phyloP scores from a whole-genome alignment of 2,329 filamentous ascomycete species.

The Cordyceps militaris region DNA sequence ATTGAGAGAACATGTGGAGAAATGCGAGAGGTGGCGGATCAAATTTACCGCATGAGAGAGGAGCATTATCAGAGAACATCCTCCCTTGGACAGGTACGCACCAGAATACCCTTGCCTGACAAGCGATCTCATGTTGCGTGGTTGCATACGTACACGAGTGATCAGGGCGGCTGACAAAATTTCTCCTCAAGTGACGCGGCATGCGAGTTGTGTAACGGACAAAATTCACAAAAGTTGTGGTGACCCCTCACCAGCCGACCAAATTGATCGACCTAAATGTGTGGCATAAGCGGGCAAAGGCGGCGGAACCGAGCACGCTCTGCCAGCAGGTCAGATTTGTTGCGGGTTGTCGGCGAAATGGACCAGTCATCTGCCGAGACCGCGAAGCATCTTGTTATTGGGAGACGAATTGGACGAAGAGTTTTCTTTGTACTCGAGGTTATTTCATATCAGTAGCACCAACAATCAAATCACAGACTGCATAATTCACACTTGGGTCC shows the following conservation, averaged over 20 bases:
- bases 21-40: slow-evolving; percentile 56
- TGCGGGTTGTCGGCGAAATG: slow-evolving; percentile 11
- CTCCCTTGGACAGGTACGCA: slow-evolving; percentile 27
- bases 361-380: slow-evolving; percentile 13
- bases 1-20: slow-evolving; percentile 66
- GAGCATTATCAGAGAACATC: slow-evolving; percentile 31
- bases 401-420: neutral
- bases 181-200: neutral
- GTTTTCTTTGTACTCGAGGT: neutral
- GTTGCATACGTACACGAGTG: neutral
- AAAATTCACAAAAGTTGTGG: slow-evolving; percentile 9
- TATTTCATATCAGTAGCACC: neutral
- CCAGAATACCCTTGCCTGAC: neutral
- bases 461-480: slow-evolving; percentile 11
- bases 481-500: neutral
- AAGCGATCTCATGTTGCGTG: neutral
- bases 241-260: slow-evolving; percentile 9
- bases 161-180: slow-evolving; percentile 6
- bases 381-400: slow-evolving; percentile 6
- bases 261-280: slow-evolving; percentile 9
- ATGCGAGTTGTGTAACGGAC: neutral
- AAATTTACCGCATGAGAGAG: slow-evolving; percentile 45
- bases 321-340: slow-evolving; percentile 11
- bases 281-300: slow-evolving; percentile 3
- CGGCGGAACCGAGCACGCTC: slow-evolving; percentile 7